These are phyloP conservation scores for Tricholoma hemisulphureum DNA, from an alignment of 768 basidiomycete genomes.

Conservation along the genomic window DNA sequence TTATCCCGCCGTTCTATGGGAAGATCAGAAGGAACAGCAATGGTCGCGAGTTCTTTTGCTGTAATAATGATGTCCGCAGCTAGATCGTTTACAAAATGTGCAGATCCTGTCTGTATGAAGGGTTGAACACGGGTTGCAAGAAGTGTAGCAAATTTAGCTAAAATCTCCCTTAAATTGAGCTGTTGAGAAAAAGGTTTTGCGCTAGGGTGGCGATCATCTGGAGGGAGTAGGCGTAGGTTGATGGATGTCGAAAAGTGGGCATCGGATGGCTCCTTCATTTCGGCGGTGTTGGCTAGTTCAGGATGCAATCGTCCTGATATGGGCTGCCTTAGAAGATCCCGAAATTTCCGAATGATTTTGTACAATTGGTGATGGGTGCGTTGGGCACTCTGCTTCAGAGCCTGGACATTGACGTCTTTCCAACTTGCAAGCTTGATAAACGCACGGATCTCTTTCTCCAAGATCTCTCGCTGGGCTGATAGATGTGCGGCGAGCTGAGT, in stretches of 20 bases:
- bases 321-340: constrained; percentile 83
- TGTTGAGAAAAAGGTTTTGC: constrained; percentile 36
- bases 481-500: constrained; percentile 48
- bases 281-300: constrained; percentile 34
- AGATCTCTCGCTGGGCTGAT: constrained; percentile 46
- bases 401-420: constrained; percentile 96
- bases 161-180: constrained; percentile 49
- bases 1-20: constrained; percentile 54
- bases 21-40: constrained; percentile 40
- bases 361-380: constrained; percentile 89
- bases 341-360: constrained; percentile 87
- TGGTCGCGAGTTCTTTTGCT: constrained; percentile 52
- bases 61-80: constrained; percentile 64
- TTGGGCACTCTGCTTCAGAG: constrained; percentile 87
- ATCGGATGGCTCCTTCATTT: constrained; percentile 23
- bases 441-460: constrained; percentile 80
- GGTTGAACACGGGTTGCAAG: constrained; percentile 41
- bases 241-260: not conserved
- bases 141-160: constrained; percentile 46
- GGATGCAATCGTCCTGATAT: constrained; percentile 41
- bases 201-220: constrained; percentile 10
- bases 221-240: constrained; percentile 4
- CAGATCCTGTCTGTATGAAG: constrained; percentile 40
- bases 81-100: constrained; percentile 50
- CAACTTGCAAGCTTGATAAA: constrained; percentile 96